phyloP scores from a whole-genome alignment of 331 rosid genomes.

The Dryas integrifolia region DNA sequence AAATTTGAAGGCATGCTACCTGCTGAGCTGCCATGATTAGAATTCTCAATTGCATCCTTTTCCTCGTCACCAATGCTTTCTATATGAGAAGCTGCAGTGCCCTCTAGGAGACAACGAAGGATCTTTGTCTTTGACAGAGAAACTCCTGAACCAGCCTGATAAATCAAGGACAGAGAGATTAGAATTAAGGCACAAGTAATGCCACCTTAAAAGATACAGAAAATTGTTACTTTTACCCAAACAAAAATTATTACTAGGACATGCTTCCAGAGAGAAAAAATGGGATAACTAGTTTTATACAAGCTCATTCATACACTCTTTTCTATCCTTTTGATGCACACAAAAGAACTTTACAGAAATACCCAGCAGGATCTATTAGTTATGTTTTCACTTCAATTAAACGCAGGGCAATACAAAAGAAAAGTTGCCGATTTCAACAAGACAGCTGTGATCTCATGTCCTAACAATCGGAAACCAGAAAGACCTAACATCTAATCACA shows the following conservation, averaged over 20 bases:
- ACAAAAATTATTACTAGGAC: neutral
- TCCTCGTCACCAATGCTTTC: conserved; percentile 46
- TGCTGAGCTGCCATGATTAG: conserved; percentile 18
- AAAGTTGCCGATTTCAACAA: neutral
- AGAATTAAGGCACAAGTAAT: conserved; percentile 8
- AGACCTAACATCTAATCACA: conserved; percentile 3
- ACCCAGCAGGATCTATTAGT: neutral
- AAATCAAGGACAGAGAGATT: conserved; percentile 18
- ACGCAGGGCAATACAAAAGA: neutral
- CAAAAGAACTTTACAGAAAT: neutral
- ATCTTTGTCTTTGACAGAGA: conserved; percentile 57
- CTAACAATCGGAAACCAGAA: neutral
- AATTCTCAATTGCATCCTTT: conserved; percentile 39
- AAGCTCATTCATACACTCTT: neutral
- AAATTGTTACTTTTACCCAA: neutral
- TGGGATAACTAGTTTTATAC: neutral
- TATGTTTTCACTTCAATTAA: neutral
- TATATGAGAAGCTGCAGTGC: conserved; percentile 56
- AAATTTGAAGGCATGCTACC: conserved; percentile 35
- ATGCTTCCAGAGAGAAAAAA: neutral
- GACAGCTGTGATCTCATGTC: neutral
- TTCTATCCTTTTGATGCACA: neutral
- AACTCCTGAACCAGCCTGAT: conserved; percentile 61
- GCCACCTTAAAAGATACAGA: neutral
- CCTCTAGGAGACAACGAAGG: conserved; percentile 58